Base-by-base conservation (phyloP, 2,329 filamentous ascomycete genomes). In the Calonectria fujianensis region DNA sequence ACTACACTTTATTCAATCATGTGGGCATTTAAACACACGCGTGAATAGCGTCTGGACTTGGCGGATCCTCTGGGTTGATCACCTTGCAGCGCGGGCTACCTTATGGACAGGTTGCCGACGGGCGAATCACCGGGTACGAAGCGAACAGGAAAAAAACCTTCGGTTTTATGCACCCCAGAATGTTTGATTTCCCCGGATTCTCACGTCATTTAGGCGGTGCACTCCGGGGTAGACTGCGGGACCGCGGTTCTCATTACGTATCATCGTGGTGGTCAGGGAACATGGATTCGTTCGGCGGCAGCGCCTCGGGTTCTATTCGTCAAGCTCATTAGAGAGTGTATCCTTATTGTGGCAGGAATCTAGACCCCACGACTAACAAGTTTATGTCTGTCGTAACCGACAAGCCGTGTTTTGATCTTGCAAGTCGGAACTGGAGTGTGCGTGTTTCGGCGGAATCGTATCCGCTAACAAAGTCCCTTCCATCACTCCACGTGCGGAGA, bases 401-500 rank as follows among this genome's bases (percentile, higher is more conserved):
- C 14, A 27, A 61, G 3, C 16, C 27, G 16, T 39, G 11, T 27
- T 4, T 16, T 24, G 10, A 14, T 1, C 32, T 8, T 61, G n/a
- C 24, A 16, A 39, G n/a, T 10, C 37, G n/a, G 57, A 61, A 16
- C 31, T 27, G 13, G 10, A 6, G n/a, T 6, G 37, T 13, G 31
- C 9, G 31, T 32, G 32, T 10, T 18, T 24, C 11, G 6, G 50
- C 31, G 4, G 8, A 52, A 52, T 24, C 13, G 27, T 20, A 59
- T 31, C n/a, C 20, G 11, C 11, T 37, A 16, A 24, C 24, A 5
- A n/a, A 5, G 2, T n/a, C 51, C 20, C n/a, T 7, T 31, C 41
- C 6, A n/a, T 72, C 29, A 71, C 50, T 69, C 72, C 6, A 74
- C 29, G 6, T 74, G 71, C 11, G 69, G 68, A 2, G 74, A 73